phyloP scores from a whole-genome alignment of 495 filamentous ascomycete genomes.

The Podospora conica region DNA sequence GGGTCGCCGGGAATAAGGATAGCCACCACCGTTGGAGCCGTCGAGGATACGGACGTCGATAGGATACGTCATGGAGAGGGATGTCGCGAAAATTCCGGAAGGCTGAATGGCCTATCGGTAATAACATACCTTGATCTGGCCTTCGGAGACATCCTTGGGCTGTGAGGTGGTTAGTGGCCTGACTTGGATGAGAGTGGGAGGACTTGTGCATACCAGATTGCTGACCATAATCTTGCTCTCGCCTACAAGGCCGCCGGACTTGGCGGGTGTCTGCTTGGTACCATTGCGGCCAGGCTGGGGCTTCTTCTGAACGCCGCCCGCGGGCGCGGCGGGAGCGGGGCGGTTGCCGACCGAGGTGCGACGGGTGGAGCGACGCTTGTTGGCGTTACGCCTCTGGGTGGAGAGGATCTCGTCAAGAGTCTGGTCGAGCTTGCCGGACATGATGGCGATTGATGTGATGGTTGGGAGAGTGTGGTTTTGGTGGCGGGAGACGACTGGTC shows the following conservation, averaged over 20 bases:
- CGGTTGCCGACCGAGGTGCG: slow-evolving; percentile 48
- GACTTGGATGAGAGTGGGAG: slow-evolving; percentile 3
- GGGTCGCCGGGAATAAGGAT: slow-evolving; percentile 16
- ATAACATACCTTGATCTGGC: slow-evolving; percentile 99
- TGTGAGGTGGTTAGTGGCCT: slow-evolving; percentile 49
- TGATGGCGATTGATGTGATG: slow-evolving; percentile 40
- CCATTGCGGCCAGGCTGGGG: slow-evolving; percentile 54
- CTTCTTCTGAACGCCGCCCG: slow-evolving; percentile 83
- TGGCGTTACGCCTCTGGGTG: slow-evolving; percentile 53
- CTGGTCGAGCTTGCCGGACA: slow-evolving; percentile 92
- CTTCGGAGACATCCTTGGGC: slow-evolving; percentile 92
- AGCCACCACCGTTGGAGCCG: slow-evolving; percentile 21
- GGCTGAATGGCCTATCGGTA: slow-evolving; percentile 52
- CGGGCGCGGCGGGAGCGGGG: slow-evolving; percentile 54
- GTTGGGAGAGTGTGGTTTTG: slow-evolving; percentile 1
- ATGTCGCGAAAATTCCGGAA: slow-evolving; percentile 51
- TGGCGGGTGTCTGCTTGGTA: slow-evolving; percentile 58
- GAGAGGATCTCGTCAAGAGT: slow-evolving; percentile 94
- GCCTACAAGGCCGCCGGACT: slow-evolving; percentile 48
- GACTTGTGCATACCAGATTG: slow-evolving; percentile 74
- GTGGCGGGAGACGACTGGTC: not conserved
- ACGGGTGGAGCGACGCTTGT: slow-evolving; percentile 45
- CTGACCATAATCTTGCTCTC: slow-evolving; percentile 97
- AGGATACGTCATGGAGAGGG: slow-evolving; percentile 37
- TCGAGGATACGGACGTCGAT: slow-evolving; percentile 38